phyloP scores from a whole-genome alignment of 345 rosid species.

The Dipteronia dyeriana region DNA sequence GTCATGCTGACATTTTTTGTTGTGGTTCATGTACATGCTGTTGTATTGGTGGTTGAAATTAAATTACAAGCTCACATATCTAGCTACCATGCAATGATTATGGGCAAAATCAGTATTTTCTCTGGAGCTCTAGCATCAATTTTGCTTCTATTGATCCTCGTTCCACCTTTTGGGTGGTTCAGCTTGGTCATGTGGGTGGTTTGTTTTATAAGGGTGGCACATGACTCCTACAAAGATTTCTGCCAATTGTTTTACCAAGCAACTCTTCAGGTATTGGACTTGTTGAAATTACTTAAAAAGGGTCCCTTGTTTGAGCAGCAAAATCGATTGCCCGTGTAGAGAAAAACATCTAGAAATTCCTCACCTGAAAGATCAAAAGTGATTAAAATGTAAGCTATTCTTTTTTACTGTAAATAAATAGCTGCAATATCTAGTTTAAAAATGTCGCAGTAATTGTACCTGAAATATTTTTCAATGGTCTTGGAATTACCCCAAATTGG shows the following conservation, averaged over 20 bases:
- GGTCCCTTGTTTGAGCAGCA: not conserved
- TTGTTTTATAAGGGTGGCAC: not conserved
- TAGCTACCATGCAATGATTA: not conserved
- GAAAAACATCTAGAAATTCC: not conserved
- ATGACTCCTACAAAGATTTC: not conserved
- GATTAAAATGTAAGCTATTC: too few relatives aligned
- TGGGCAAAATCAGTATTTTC: not conserved
- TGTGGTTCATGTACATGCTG: not conserved
- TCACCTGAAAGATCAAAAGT: too few relatives aligned
- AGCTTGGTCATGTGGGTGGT: not conserved
- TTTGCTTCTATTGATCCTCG: not conserved
- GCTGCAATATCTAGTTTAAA: too few relatives aligned
- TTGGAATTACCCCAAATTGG: too few relatives aligned
- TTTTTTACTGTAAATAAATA: too few relatives aligned
- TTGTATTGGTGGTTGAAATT: not conserved
- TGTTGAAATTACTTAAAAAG: not conserved
- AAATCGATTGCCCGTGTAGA: not conserved
- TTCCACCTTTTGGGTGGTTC: constrained; percentile 1
- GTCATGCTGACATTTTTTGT: constrained; percentile 11
- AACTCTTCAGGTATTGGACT: not conserved
- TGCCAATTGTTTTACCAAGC: not conserved
- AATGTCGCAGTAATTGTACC: too few relatives aligned
- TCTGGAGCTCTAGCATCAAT: constrained; percentile 13
- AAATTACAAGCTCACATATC: not conserved
- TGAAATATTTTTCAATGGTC: too few relatives aligned